Conservation (phyloP, 2,329 filamentous ascomycete genomes). For the Lachnellula occidentalis region DNA sequence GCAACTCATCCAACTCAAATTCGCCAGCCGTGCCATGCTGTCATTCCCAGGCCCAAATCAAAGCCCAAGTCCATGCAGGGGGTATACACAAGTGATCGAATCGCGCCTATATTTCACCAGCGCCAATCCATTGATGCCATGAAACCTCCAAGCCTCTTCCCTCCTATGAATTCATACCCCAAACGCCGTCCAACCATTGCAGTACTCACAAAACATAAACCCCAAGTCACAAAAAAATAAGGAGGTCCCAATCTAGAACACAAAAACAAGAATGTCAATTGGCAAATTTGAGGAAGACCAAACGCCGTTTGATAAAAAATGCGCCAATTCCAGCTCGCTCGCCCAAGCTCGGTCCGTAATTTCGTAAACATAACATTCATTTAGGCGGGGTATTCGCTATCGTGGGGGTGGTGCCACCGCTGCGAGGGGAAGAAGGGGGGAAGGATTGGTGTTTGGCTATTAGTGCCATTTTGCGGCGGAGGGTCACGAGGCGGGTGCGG, state of each 20-base stretch:
- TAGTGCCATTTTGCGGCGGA: slow-evolving; percentile 56
- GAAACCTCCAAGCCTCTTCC: not conserved
- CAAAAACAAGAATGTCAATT: not conserved
- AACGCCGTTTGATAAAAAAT: not conserved
- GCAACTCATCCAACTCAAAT: too few species aligned
- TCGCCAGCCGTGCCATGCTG: too few species aligned
- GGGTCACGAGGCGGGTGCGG: slow-evolving; percentile 46
- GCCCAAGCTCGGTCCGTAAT: slow-evolving; percentile 1
- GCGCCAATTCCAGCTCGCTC: slow-evolving; percentile 5
- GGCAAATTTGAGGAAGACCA: not conserved
- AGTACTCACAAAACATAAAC: not conserved
- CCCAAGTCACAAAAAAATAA: not conserved
- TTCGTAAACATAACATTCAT: slow-evolving; percentile 16
- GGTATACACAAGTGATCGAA: slow-evolving; percentile 11
- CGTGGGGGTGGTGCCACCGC: slow-evolving; percentile 30
- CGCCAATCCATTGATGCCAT: not conserved
- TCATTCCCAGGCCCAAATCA: not conserved
- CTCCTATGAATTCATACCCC: not conserved
- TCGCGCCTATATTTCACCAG: slow-evolving; percentile 4
- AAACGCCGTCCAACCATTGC: not conserved
- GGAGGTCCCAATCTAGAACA: slow-evolving; percentile 1
- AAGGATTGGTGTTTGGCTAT: slow-evolving; percentile 44
- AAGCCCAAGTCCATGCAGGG: slow-evolving; percentile 12
- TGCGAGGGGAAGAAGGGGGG: slow-evolving; percentile 27
- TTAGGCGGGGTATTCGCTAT: slow-evolving; percentile 29